phyloP scores from a whole-genome alignment of 2,329 filamentous ascomycete species.

The Penicillium sp. region DNA sequence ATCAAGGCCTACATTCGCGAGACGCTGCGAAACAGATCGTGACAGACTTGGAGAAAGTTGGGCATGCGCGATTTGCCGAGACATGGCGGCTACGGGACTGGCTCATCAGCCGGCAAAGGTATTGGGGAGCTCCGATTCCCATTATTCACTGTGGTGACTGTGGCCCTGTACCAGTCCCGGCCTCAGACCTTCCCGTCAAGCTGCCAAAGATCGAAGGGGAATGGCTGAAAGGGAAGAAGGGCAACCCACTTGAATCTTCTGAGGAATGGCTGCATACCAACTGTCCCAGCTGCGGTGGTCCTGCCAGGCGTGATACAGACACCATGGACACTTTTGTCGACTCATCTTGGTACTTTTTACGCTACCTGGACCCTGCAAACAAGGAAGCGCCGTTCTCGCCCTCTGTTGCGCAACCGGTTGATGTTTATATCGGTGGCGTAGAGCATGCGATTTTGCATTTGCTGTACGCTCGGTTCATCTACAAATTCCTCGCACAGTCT shows the following conservation, averaged over 20 bases:
- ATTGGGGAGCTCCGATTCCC: conserved; percentile 87
- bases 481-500: conserved; percentile 67
- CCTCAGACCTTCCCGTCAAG: conserved; percentile 67
- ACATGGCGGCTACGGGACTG: conserved; percentile 82
- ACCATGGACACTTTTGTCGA: conserved; percentile 97
- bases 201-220: conserved; percentile 65
- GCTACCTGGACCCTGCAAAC: conserved; percentile 69
- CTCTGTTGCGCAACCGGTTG: conserved; percentile 61
- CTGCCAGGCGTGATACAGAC: conserved; percentile 77
- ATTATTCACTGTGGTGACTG: conserved; percentile 75
- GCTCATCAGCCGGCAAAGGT: conserved; percentile 86
- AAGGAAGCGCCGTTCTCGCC: conserved; percentile 55
- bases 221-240: conserved; percentile 62
- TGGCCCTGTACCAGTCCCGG: conserved; percentile 72
- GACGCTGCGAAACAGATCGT: conserved; percentile 59
- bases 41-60: conserved; percentile 42
- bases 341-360: conserved; percentile 88
- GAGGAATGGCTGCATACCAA: conserved; percentile 67
- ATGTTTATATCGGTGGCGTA: conserved; percentile 82
- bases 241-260: conserved; percentile 69
- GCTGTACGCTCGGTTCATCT: conserved; percentile 83
- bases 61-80: conserved; percentile 57
- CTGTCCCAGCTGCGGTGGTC: conserved; percentile 64
- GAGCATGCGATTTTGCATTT: conserved; percentile 89
- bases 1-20: conserved; percentile 57